These are phyloP conservation scores for Fusarium virguliforme DNA, from an alignment of 2,329 filamentous ascomycete genomes.

Conservation along the genomic window DNA sequence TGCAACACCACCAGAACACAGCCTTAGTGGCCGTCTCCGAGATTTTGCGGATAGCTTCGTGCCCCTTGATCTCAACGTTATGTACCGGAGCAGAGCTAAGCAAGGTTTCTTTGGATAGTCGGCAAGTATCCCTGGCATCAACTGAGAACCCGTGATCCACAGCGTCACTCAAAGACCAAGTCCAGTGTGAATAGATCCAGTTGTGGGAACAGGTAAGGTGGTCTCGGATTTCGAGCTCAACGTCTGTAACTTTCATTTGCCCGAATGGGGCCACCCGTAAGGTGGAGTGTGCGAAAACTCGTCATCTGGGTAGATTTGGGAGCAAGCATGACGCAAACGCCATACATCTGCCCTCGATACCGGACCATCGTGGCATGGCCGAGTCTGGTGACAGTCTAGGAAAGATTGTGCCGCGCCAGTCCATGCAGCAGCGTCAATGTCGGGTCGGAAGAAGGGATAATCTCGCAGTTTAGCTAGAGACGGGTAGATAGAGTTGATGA, in stretches of 20 bases:
- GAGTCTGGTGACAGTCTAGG: not conserved
- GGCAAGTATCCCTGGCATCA: constrained; percentile 2
- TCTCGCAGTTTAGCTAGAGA: constrained; percentile 18
- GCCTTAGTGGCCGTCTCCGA: constrained; percentile 9
- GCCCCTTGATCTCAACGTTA: not conserved
- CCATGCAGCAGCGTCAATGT: constrained; percentile 19
- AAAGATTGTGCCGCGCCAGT: constrained; percentile 16
- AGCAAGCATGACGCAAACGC: constrained; percentile 7
- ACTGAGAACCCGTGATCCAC: constrained; percentile 1
- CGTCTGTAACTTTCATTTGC: constrained; percentile 8
- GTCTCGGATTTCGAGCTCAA: constrained; percentile 20
- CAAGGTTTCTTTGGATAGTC: not conserved
- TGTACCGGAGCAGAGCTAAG: constrained; percentile 3
- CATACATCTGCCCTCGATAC: constrained; percentile 10
- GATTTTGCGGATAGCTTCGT: constrained; percentile 12
- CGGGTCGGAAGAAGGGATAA: constrained; percentile 8
- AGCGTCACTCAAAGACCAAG: constrained; percentile 6
- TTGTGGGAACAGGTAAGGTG: constrained; percentile 22
- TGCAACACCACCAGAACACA: constrained; percentile 9
- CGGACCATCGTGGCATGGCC: not conserved
- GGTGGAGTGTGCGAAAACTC: constrained; percentile 3
- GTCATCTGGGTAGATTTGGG: constrained; percentile 5
- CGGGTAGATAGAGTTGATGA: constrained; percentile 9
- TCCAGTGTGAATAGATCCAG: constrained; percentile 18
- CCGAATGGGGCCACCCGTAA: constrained; percentile 15